phyloP scores from a whole-genome alignment of 164 flowering plant genomes.

The Nymphaea thermarum region DNA sequence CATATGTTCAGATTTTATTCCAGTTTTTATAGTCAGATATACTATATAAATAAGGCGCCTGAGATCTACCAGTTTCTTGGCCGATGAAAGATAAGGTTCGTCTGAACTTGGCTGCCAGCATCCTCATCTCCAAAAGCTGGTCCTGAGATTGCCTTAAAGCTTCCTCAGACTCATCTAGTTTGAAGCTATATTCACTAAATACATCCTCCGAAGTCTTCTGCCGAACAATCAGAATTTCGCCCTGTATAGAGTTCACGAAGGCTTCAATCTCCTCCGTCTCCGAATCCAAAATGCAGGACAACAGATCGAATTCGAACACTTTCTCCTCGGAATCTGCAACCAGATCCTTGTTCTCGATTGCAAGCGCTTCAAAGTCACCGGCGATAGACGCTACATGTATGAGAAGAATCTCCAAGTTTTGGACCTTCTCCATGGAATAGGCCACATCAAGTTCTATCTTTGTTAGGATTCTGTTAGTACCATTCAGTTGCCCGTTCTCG shows the following conservation, averaged over 20 bases:
- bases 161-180: slow-evolving; percentile 48
- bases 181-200: slow-evolving; percentile 30
- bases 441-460: slow-evolving; percentile 64
- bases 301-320: slow-evolving; percentile 59
- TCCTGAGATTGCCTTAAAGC: slow-evolving; percentile 51
- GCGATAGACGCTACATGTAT: slow-evolving; percentile 64
- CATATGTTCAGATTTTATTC: background rate
- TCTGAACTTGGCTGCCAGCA: slow-evolving; percentile 44
- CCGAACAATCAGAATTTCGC: slow-evolving; percentile 32
- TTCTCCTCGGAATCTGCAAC: slow-evolving; percentile 28
- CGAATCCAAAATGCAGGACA: slow-evolving; percentile 56
- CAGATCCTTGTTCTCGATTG: slow-evolving; percentile 19
- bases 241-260: slow-evolving; percentile 30
- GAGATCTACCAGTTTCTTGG: slow-evolving; percentile 32
- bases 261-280: slow-evolving; percentile 50
- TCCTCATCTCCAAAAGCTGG: slow-evolving; percentile 44
- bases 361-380: slow-evolving; percentile 56
- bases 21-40: background rate
- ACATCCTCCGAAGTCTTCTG: slow-evolving; percentile 22
- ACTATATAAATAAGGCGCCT: background rate
- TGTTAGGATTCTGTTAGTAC: slow-evolving; percentile 33
- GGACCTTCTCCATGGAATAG: slow-evolving; percentile 62
- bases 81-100: slow-evolving; percentile 21
- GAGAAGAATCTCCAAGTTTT: slow-evolving; percentile 53
- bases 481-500: background rate